Evolutionary conservation across 1,284 basidiomycete species (phyloP), one percentile per base, ranked within the genome.

Genomic region (Cyathus olla): DNA sequence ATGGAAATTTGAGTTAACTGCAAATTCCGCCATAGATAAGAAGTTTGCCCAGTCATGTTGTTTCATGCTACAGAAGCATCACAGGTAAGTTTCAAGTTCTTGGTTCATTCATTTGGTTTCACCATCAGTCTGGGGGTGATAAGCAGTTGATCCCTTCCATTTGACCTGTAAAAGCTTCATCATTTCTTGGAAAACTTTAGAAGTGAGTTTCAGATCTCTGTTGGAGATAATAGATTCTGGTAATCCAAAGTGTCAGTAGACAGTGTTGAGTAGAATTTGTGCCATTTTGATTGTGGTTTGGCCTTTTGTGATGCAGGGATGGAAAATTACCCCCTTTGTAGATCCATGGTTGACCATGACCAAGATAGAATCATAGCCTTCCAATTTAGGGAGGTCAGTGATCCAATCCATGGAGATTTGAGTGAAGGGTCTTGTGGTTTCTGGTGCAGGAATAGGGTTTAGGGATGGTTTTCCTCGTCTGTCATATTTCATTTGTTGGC

Each of bases 301-400:
- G 6, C 31, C 59, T 4, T 42, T 50, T 22, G 69, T 76, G 0
- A 55, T 60, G 6, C 71, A 73, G 0, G 78, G 76, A 1, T 80
- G 73, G 54, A 85, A 77, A 42, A 77, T 65, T 2, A 74, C 24
- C 72, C 62, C 71, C 64, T 87, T 86, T 10, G 80, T 80, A 27
- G 83, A 69, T 19, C 71, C 56, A 17, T 69, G 70, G 64, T 79
- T 72, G 8, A 79, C 69, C 10, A 80, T 67, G 21, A 76, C 71
- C 15, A 80, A 58, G 9, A 80, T 64, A n/a, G 66, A 59, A 37
- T 78, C 76, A 3, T 70, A 63, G 19, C 63, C 67, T 6, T 67
- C 26, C 0, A 75, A 78, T 9, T 9, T 5, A 0, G 85, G 85
- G 0, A 87, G 70, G n/a, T 72, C 66, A 0, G 68, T 69, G 15